phyloP scores from a whole-genome alignment of 176 grass and related monocot species.

The Triticum turgidum region DNA sequence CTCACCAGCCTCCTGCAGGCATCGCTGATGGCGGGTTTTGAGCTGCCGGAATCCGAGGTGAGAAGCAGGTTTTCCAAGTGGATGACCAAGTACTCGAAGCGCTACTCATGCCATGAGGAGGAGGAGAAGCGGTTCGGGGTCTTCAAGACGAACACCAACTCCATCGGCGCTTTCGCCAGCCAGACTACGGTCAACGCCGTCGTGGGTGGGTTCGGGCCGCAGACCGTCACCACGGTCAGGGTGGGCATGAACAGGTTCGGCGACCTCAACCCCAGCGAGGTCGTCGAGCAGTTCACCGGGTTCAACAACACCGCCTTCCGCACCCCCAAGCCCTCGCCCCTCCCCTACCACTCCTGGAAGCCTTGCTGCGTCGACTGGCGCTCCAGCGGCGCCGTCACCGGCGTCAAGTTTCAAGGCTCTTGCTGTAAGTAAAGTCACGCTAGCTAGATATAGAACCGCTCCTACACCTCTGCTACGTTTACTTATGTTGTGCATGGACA shows the following conservation, averaged over 20 bases:
- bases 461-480: neutral
- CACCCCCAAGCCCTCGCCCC: neutral
- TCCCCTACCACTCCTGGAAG: neutral
- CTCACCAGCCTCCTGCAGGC: no score
- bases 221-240: neutral
- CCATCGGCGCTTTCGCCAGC: conserved; percentile 19
- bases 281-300: conserved; percentile 20
- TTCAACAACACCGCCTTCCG: neutral
- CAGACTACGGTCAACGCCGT: neutral
- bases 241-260: conserved; percentile 44
- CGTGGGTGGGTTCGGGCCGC: conserved; percentile 5
- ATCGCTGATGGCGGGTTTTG: no score
- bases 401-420: conserved; percentile 21
- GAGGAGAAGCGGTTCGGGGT: conserved; percentile 15
- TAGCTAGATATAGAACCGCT: neutral
- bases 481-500: neutral
- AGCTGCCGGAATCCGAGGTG: neutral
- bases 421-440: conserved; percentile 16
- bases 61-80: conserved; percentile 10
- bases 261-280: conserved; percentile 16
- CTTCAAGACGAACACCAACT: conserved; percentile 21
- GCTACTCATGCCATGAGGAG: neutral
- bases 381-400: conserved; percentile 31
- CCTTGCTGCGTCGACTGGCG: conserved; percentile 43
- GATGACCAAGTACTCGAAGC: conserved; percentile 9